Evolutionary conservation across 331 rosid species (phyloP).

Genomic region (Erythrophleum ivorense): DNA sequence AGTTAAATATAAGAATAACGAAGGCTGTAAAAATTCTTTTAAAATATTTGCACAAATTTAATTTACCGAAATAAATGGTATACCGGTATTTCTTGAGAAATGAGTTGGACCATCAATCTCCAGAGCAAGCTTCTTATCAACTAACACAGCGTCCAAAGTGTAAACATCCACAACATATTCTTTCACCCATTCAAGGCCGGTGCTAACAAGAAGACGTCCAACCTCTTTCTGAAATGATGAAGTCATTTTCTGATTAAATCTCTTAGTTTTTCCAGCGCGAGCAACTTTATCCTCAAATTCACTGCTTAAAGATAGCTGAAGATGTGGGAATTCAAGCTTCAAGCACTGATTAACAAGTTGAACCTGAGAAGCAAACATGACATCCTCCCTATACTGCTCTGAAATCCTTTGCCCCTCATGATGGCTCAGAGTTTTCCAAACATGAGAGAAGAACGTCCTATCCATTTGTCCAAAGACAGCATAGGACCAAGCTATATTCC

Average conservation of each 20-base stretch:
- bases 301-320: constrained; percentile 59
- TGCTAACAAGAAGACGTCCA: constrained; percentile 77
- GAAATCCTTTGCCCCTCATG: constrained; percentile 84
- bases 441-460: constrained; percentile 66
- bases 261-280: constrained; percentile 70
- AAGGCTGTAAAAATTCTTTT: constrained; percentile 8
- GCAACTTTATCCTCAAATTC: constrained; percentile 71
- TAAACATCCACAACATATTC: constrained; percentile 78
- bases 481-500: constrained; percentile 85
- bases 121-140: constrained; percentile 81
- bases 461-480: constrained; percentile 82
- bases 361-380: constrained; percentile 91
- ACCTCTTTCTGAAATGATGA: constrained; percentile 90
- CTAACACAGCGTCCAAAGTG: constrained; percentile 79
- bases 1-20: constrained; percentile 31
- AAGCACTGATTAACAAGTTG: constrained; percentile 84
- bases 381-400: constrained; percentile 77
- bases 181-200: constrained; percentile 83
- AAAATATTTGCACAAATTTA: constrained; percentile 16
- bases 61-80: constrained; percentile 5
- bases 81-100: constrained; percentile 94
- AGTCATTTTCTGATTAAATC: constrained; percentile 75
- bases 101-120: constrained; percentile 99
- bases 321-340: constrained; percentile 86
- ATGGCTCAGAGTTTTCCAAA: constrained; percentile 73